A percentile compares a stretch with the other conserved stretches of the same genome.
These are phyloP conservation scores for Aspergillus ellipticus DNA, from an alignment of 495 filamentous ascomycete genomes.

Conservation along the genomic window DNA sequence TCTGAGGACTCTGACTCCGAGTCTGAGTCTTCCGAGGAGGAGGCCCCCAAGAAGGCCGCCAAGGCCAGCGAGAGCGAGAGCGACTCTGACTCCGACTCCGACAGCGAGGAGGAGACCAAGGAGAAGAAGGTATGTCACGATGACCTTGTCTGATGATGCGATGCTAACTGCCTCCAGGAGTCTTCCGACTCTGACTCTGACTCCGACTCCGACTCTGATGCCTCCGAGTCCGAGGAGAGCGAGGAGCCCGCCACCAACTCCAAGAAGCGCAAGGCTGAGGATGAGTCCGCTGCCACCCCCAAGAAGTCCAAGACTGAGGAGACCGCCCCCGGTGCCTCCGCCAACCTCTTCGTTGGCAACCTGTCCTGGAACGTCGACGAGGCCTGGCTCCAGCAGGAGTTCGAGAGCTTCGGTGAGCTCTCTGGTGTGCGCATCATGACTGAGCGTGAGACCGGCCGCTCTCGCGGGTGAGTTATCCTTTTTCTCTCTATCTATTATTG, in stretches of 20 bases:
- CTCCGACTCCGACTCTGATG: constrained; percentile 50
- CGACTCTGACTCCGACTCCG: constrained; percentile 21
- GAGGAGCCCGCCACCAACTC: constrained; percentile 44
- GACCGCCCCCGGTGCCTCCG: constrained; percentile 58
- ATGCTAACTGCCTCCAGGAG: constrained; percentile 11
- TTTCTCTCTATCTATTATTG: neutral
- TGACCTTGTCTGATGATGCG: neutral
- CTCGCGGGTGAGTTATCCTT: constrained; percentile 63
- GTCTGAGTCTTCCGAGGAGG: constrained; percentile 32
- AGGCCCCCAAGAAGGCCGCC: constrained; percentile 34
- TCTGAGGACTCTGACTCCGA: constrained; percentile 37
- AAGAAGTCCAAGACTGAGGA: constrained; percentile 86
- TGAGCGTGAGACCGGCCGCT: constrained; percentile 77
- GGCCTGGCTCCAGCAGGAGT: constrained; percentile 81
- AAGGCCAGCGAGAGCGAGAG: constrained; percentile 21
- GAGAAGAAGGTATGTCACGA: constrained; percentile 20
- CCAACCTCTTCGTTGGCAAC: constrained; percentile 88
- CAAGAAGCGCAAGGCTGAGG: constrained; percentile 91
- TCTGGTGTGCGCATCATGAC: constrained; percentile 73
- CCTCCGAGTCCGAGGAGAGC: constrained; percentile 45
- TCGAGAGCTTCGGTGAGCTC: constrained; percentile 78
- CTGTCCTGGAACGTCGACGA: constrained; percentile 95
- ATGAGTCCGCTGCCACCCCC: constrained; percentile 54
- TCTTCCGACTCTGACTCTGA: constrained; percentile 49
- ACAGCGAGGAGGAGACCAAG: constrained; percentile 28